Conservation (phyloP, 2,329 filamentous ascomycete genomes). For the Hypoxylon sp. region DNA sequence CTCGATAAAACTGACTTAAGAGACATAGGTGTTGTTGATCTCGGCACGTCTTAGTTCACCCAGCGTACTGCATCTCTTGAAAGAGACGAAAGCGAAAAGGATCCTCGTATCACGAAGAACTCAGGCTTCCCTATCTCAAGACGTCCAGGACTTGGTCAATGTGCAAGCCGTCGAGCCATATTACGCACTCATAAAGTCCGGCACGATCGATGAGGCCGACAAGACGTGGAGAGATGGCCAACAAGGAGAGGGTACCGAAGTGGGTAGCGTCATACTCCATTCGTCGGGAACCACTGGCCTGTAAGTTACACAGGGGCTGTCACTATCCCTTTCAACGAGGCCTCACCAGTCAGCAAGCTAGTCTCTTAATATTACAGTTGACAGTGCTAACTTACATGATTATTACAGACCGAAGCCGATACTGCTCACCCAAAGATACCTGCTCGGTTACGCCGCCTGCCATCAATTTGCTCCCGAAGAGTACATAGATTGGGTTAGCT, state of each 20-base stretch:
- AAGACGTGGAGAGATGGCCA: neutral
- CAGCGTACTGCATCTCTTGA: constrained; percentile 34
- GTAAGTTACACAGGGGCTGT: neutral
- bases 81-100: constrained; percentile 27
- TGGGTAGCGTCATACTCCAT: constrained; percentile 48
- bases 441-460: constrained; percentile 48
- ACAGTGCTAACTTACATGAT: neutral
- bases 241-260: constrained; percentile 41
- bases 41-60: constrained; percentile 42
- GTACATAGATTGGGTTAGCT: constrained; percentile 43
- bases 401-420: constrained; percentile 50
- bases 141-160: constrained; percentile 4
- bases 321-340: neutral
- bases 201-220: neutral
- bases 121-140: constrained; percentile 16
- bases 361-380: neutral
- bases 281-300: constrained; percentile 53
- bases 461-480: constrained; percentile 43
- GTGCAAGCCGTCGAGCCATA: constrained; percentile 9
- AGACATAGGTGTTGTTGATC: constrained; percentile 37
- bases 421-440: constrained; percentile 47
- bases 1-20: neutral
- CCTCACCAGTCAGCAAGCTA: neutral
- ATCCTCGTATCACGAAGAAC: constrained; percentile 35
- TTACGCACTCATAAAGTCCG: neutral